Evolutionary conservation across 306 rosid species (phyloP).

Genomic region (Acmispon strigosus): DNA sequence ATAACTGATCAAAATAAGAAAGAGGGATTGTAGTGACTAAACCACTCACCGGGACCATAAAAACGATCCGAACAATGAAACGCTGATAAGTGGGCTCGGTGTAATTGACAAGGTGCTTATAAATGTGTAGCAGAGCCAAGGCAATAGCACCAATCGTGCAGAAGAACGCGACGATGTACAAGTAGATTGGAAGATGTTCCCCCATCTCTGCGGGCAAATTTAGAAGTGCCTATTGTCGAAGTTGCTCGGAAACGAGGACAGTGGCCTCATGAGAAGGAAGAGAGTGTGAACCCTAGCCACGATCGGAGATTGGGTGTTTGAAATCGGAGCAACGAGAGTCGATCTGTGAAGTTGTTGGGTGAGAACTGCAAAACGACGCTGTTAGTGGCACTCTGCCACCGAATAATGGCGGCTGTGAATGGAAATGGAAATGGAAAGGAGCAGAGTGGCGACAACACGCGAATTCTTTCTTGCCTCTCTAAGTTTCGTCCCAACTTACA

Average conservation of each 20-base stretch:
- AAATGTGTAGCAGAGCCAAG: conserved; percentile 61
- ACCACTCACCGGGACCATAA: conserved; percentile 79
- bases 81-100: conserved; percentile 89
- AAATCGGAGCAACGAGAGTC: not conserved
- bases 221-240: not conserved
- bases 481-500: no score
- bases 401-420: conserved; percentile 15
- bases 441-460: not conserved
- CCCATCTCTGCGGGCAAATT: conserved; percentile 30
- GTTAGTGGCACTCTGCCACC: not conserved
- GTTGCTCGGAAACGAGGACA: not conserved
- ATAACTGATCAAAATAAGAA: not conserved
- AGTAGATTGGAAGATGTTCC: conserved; percentile 49
- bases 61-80: conserved; percentile 74
- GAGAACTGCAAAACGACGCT: not conserved
- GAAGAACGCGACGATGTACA: conserved; percentile 49
- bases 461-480: no score
- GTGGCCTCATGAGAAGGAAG: not conserved
- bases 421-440: not conserved
- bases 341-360: conserved; percentile 20
- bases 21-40: not conserved
- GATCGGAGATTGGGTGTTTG: not conserved
- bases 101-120: conserved; percentile 73
- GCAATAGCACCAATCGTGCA: conserved; percentile 77
- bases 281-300: conserved; percentile 12